Evolutionary conservation across 768 basidiomycete genomes (phyloP), one percentile per base, ranked within the genome.

Genomic region (Nidularia pulvinata): DNA sequence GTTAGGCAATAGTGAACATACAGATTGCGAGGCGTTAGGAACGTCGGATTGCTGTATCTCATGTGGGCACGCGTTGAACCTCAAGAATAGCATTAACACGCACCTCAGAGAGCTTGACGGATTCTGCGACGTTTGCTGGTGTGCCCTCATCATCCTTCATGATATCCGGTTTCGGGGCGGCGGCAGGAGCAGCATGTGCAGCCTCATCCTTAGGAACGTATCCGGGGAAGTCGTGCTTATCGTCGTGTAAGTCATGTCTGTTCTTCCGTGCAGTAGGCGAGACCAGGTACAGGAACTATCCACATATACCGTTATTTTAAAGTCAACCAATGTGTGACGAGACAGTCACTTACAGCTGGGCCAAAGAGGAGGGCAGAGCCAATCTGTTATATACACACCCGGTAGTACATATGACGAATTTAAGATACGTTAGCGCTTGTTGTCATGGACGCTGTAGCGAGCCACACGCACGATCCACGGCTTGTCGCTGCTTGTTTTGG

Each of bases 401-500:
- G 25, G 25, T 30, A 30, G 25, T 30, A 30, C 3, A 30, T 30
- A 30, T 30, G 4, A 30, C 3, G 25, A 62, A 46, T 46, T n/a
- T 14, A 39, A 43, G 32, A 34, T 19, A 11, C 6, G 51, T 47
- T 46, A 7, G 49, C n/a, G 32, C 25, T 25, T 30, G 54, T 37
- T 33, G 39, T 52, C 57, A 50, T 49, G 33, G 50, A 51, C 52
- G 33, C 59, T 51, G 33, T 51, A 36, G 48, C 53, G 43, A 51
- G 42, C 48, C 32, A 36, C 48, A 71, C 74, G 59, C 52, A 78
- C 78, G 48, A 76, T 69, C 78, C 78, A 79, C 46, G 75, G 74
- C 47, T 61, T 70, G 70, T 79, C 78, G 50, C 63, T 69, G 53
- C 65, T 51, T n/a, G 59, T 49, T 32, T 51, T 32, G 32, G 62